A percentile compares a stretch with the other conserved stretches of the same genome.
Conservation (phyloP, 2,329 filamentous ascomycete species). For the Pseudocercospora macadamiae region DNA sequence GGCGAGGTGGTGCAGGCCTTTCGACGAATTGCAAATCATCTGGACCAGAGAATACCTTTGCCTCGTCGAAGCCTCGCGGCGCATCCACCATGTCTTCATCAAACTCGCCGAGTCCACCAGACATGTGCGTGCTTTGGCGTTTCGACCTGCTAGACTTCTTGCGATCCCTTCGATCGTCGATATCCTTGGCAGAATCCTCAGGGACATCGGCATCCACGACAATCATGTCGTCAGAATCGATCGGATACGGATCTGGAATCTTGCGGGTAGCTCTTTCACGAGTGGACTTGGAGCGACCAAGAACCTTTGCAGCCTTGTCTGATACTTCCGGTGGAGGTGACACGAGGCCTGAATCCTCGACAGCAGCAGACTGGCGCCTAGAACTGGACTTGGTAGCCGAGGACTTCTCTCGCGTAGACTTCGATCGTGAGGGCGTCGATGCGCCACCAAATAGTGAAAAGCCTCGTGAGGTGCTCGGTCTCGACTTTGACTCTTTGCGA, state of each 20-base stretch:
- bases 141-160: slow-evolving; percentile 47
- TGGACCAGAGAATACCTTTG: slow-evolving; percentile 49
- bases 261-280: slow-evolving; percentile 56
- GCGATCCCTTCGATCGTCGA: slow-evolving; percentile 33
- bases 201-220: slow-evolving; percentile 58
- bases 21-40: slow-evolving; percentile 58
- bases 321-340: slow-evolving; percentile 72
- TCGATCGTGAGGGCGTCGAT: slow-evolving; percentile 60
- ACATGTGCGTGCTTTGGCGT: slow-evolving; percentile 43
- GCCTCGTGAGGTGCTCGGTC: slow-evolving; percentile 59
- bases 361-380: slow-evolving; percentile 60
- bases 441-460: slow-evolving; percentile 60
- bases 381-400: slow-evolving; percentile 43
- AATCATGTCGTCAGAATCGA: slow-evolving; percentile 61
- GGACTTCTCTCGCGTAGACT: slow-evolving; percentile 64
- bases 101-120: slow-evolving; percentile 42
- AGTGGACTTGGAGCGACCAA: slow-evolving; percentile 60
- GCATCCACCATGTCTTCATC: slow-evolving; percentile 48
- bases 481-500: slow-evolving; percentile 54
- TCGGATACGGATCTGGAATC: slow-evolving; percentile 62
- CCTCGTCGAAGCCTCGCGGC: slow-evolving; percentile 43
- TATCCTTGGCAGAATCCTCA: slow-evolving; percentile 43
- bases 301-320: slow-evolving; percentile 76
- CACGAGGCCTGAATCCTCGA: slow-evolving; percentile 68
- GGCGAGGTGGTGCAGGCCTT: slow-evolving; percentile 57